A percentile compares a stretch with the other conserved stretches of the same genome.
phyloP scores from a whole-genome alignment of 305 asterid genomes.

The Ajuga reptans region DNA sequence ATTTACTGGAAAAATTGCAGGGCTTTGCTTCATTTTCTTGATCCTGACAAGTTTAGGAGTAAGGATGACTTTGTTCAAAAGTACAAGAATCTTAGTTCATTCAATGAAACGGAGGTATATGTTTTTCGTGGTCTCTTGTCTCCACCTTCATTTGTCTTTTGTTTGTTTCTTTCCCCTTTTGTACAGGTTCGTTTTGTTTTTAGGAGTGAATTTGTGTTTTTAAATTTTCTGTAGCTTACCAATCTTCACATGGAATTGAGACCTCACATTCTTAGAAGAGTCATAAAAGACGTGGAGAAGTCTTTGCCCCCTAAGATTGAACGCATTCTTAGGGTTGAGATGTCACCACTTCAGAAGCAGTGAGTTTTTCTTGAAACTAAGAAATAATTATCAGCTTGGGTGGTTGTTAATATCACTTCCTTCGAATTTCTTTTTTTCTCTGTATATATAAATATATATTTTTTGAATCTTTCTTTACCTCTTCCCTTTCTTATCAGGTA shows the following conservation, averaged over 20 bases:
- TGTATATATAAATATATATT: background rate
- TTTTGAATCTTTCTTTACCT: background rate
- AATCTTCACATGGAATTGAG: slow-evolving; percentile 97
- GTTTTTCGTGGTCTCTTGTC: slow-evolving; percentile 1
- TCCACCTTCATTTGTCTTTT: slow-evolving; percentile 9
- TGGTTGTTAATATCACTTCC: background rate
- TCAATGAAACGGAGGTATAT: slow-evolving; percentile 78
- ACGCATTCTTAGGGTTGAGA: slow-evolving; percentile 97
- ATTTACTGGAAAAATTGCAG: slow-evolving; percentile 37
- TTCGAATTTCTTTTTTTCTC: background rate
- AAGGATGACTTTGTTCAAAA: slow-evolving; percentile 91
- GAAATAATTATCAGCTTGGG: background rate
- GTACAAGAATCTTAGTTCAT: slow-evolving; percentile 93
- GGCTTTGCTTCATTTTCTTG: slow-evolving; percentile 99
- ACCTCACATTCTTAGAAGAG: slow-evolving; percentile 98
- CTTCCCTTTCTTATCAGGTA: slow-evolving; percentile 42
- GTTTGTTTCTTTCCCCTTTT: background rate
- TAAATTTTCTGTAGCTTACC: slow-evolving; percentile 51
- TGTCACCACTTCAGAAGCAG: slow-evolving; percentile 99
- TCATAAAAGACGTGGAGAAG: slow-evolving; percentile 98
- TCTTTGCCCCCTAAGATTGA: slow-evolving; percentile 98
- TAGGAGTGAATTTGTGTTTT: slow-evolving; percentile 9
- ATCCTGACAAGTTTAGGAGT: slow-evolving; percentile 76
- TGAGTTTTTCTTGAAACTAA: slow-evolving; percentile 24
- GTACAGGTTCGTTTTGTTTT: background rate